phyloP scores from a whole-genome alignment of 2,329 filamentous ascomycete genomes.

The Talaromyces sp. region DNA sequence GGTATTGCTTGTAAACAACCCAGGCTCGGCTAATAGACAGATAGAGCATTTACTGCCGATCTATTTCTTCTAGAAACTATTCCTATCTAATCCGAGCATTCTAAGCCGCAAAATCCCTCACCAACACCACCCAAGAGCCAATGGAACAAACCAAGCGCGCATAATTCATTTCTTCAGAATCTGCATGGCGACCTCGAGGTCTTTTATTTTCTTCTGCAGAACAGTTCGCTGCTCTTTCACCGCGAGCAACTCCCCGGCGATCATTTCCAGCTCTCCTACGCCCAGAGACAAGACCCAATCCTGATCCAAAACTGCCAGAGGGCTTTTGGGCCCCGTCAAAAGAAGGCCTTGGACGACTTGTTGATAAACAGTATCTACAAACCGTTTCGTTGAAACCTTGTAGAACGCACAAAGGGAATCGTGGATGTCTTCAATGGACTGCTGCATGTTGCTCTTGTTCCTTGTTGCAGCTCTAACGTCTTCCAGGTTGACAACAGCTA shows the following conservation, averaged over 20 bases:
- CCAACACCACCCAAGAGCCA: background rate
- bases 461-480: background rate
- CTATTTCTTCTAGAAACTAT: background rate
- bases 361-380: conserved; percentile 59
- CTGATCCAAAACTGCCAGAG: conserved; percentile 51
- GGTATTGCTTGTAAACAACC: no score
- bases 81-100: background rate
- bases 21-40: background rate
- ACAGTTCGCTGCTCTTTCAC: background rate
- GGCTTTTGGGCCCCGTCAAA: conserved; percentile 46
- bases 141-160: background rate
- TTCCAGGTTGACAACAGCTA: background rate
- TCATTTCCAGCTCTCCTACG: background rate
- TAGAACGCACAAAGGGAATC: conserved; percentile 60
- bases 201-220: background rate
- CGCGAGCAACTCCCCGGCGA: background rate
- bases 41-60: background rate
- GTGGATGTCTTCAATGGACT: conserved; percentile 45
- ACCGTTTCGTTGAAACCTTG: conserved; percentile 55
- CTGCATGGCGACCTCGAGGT: background rate
- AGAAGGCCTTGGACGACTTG: conserved; percentile 56
- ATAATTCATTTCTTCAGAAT: background rate
- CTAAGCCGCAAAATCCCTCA: background rate
- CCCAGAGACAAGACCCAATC: conserved; percentile 46
- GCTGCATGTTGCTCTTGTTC: conserved; percentile 10